These are phyloP conservation scores for Rosa persica DNA, from an alignment of 306 rosid genomes.

Conservation along the genomic window DNA sequence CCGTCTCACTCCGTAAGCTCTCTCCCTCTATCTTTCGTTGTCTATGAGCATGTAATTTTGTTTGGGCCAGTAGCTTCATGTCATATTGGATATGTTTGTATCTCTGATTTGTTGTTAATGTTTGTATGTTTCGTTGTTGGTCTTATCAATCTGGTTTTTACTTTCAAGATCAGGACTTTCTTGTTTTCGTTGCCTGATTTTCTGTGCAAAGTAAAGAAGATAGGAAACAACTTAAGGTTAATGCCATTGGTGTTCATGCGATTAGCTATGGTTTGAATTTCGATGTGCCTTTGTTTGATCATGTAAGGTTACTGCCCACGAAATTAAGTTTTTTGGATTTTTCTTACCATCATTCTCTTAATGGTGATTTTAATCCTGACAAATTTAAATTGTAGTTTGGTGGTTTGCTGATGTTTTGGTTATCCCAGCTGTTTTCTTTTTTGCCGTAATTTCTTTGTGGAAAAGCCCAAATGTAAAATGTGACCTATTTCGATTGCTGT, in stretches of 20 bases:
- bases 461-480: not conserved
- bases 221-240: not conserved
- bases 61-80: not conserved
- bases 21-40: not conserved
- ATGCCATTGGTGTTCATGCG: too few species aligned
- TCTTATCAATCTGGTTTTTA: not conserved
- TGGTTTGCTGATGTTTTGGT: not conserved
- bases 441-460: not conserved
- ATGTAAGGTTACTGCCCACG: too few species aligned
- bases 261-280: too few species aligned
- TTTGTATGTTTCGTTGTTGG: not conserved
- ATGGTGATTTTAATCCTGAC: too few species aligned
- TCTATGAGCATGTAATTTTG: not conserved
- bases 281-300: too few species aligned
- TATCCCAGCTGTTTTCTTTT: not conserved
- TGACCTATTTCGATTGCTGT: not conserved
- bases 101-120: not conserved
- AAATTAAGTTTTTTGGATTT: not conserved
- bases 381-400: not conserved
- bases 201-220: not conserved
- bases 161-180: not conserved
- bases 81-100: not conserved
- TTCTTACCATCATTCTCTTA: not conserved
- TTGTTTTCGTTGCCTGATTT: not conserved
- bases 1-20: slow-evolving; percentile 4